phyloP scores from a whole-genome alignment of 108 stramenopile genomes.

The Cyclostephanos tholiformis region DNA sequence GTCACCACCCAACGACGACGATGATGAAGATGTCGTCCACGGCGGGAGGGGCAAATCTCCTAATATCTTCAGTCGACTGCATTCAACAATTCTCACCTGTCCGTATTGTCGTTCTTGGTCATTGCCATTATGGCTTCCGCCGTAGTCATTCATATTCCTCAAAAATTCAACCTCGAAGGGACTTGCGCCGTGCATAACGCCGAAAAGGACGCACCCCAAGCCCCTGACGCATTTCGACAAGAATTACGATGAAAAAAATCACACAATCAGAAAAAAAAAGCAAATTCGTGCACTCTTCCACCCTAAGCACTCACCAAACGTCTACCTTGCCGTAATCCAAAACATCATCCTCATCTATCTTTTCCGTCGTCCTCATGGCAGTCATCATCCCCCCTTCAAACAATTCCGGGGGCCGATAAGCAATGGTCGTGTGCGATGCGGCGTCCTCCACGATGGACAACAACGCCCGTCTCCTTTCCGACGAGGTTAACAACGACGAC shows the following conservation, averaged over 20 bases:
- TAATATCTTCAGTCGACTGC: constrained; percentile 66
- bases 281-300: background rate
- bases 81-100: constrained; percentile 63
- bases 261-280: too few relatives aligned
- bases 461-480: constrained; percentile 32
- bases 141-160: background rate
- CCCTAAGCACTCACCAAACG: constrained; percentile 56
- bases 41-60: constrained; percentile 43
- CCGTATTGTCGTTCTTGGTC: constrained; percentile 30
- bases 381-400: constrained; percentile 65
- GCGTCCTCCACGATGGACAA: constrained; percentile 55
- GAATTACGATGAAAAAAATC: background rate
- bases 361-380: background rate
- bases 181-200: constrained; percentile 76
- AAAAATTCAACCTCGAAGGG: constrained; percentile 78
- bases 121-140: background rate
- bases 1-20: too few relatives aligned
- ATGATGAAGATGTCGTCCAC: constrained; percentile 4
- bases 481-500: background rate
- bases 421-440: constrained; percentile 66
- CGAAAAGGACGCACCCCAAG: constrained; percentile 81
- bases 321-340: constrained; percentile 75
- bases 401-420: constrained; percentile 86
- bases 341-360: constrained; percentile 27
- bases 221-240: constrained; percentile 10